Base-by-base conservation (phyloP, 345 rosid genomes). In the Luvunga scandens region DNA sequence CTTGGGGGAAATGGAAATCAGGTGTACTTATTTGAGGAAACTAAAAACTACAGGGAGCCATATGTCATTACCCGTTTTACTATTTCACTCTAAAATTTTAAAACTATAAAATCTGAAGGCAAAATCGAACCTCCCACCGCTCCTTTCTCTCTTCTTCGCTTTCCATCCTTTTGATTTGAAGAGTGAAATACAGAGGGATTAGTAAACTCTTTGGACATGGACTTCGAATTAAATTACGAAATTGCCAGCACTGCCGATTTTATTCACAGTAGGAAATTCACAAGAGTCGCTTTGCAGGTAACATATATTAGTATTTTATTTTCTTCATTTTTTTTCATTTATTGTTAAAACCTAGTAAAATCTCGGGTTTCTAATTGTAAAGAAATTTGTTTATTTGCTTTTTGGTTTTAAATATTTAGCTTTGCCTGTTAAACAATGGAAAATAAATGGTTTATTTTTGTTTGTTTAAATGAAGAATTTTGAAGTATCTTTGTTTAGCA, bases 181-280 rank as follows among this genome's bases (percentile, higher is more conserved):
- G 10, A 28, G 36, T 28, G 60, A 16, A 19, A 14, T 65, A 24
- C 53, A 45, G 69, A 31, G 69, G 33, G 10, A 65, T 33, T 19
- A n/a, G 25, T 62, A 2, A 0, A 36, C 4, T 18, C 5, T 31
- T 18, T 18, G 48, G 84, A 74, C 34, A 86, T 89, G 92, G 95
- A 90, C 53, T 80, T 93, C 22, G 91, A 91, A 61, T 81, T 84
- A 21, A 82, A 66, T 57, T 89, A 87, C 81, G 98, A 95, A 56
- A 89, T 92, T 50, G 75, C 73, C 39, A 88, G 82, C 22, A 89
- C 98, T 2, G 91, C 86, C n/a, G 90, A 87, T 84, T 93, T 91
- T 89, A 93, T 93, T 61, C 82, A 66, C 78, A 76, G 81, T 69
- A 76, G 90, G 72, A 86, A 78, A 84, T 93, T 90, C 86, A 78